Percentiles rank a stretch among this genome's conserved stretches.
These are phyloP conservation scores for Fusarium illudens DNA, from an alignment of 2,329 filamentous ascomycete genomes.

Conservation along the genomic window DNA sequence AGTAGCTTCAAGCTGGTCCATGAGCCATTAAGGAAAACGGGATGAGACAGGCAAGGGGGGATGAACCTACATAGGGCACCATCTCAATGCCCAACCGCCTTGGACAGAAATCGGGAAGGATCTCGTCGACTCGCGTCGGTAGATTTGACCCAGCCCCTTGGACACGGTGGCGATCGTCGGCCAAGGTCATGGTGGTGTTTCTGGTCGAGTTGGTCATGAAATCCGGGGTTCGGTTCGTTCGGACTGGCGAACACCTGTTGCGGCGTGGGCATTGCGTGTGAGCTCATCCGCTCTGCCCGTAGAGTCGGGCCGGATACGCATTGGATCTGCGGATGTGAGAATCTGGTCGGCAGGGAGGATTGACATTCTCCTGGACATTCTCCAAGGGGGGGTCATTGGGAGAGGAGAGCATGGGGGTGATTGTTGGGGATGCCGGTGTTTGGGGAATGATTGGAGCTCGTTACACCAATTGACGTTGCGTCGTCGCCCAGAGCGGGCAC, in stretches of 20 bases:
- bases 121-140: constrained; percentile 1
- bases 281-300: background rate
- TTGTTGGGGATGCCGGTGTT: constrained; percentile 9
- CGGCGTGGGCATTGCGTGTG: constrained; percentile 3
- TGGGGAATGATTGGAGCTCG: constrained; percentile 5
- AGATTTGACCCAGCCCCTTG: constrained; percentile 18
- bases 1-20: background rate
- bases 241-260: background rate
- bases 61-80: background rate
- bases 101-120: background rate
- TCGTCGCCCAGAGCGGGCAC: constrained; percentile 2
- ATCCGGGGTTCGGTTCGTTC: constrained; percentile 14
- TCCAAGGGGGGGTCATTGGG: background rate
- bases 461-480: constrained; percentile 8
- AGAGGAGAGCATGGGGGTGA: constrained; percentile 1
- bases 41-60: background rate
- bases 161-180: constrained; percentile 9
- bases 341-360: constrained; percentile 3
- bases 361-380: background rate
- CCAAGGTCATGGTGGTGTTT: constrained; percentile 1
- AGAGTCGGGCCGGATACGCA: constrained; percentile 19
- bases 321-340: constrained; percentile 1
- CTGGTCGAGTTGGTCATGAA: constrained; percentile 2
- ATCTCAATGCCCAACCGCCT: background rate
- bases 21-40: background rate